phyloP scores from a whole-genome alignment of 805 yeast genomes.

The Lipomyces anomalus region DNA sequence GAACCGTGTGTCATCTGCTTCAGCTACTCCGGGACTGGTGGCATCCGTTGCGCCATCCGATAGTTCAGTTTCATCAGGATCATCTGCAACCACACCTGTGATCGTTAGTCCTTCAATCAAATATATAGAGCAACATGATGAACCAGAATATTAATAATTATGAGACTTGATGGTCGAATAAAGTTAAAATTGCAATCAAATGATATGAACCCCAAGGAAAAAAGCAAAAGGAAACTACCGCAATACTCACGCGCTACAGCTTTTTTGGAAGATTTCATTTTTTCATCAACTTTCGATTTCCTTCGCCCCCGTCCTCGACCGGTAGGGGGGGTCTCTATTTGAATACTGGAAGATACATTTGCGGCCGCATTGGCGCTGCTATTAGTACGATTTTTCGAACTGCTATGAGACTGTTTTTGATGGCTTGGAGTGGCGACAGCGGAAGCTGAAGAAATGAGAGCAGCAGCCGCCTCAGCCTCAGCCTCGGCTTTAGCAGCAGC shows the following conservation, averaged over 20 bases:
- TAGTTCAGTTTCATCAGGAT: neutral
- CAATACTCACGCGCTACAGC: no score
- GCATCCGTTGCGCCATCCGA: neutral
- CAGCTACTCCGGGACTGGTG: neutral
- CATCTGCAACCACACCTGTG: neutral
- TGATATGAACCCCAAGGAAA: neutral
- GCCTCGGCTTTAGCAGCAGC: conserved; percentile 4
- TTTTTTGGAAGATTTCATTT: no score
- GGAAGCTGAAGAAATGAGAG: neutral
- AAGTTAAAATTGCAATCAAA: neutral
- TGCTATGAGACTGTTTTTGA: no score
- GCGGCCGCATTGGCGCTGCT: neutral
- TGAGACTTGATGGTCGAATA: conserved; percentile 1
- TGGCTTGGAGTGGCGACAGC: no score
- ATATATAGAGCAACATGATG: conserved; percentile 1
- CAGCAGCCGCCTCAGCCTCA: neutral
- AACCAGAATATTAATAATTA: neutral
- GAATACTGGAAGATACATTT: neutral
- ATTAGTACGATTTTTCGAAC: conserved; percentile 3
- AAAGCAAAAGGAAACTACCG: no score
- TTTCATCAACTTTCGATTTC: no score
- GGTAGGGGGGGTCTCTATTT: neutral
- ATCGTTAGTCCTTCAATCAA: neutral
- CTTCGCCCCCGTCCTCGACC: no score
- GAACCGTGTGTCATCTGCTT: conserved; percentile 1